Base-by-base conservation (phyloP, 768 basidiomycete species). In the Pulveroboletus ravenelii region DNA sequence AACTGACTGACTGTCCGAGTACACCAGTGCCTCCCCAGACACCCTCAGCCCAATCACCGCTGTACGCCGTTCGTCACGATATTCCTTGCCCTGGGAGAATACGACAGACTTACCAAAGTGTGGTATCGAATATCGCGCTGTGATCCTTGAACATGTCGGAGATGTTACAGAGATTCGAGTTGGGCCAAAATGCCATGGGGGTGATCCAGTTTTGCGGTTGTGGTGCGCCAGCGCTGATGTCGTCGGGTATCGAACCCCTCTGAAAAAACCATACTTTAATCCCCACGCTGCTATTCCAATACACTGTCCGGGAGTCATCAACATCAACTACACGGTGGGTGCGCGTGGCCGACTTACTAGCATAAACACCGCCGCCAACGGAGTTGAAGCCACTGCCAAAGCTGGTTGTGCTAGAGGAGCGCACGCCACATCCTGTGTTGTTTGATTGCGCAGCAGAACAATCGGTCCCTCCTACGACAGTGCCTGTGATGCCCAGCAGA, bases 371-470 rank as follows among this genome's bases (percentile, higher is more conserved):
- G 40, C 93, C 93, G 10, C 82, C 81, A 57, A 78, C 84, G n/a
- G 63, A 66, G 67, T 97, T 97, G 74, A 94, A 97, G 12, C 74
- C 81, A n/a, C 76, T 67, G n/a, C 93, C 93, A 62, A 88, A 95
- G 2, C 85, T 84, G 51, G 79, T 82, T 46, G 67, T 70, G 45
- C 74, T 72, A 30, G 66, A 64, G 9, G 84, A 79, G 10, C 85
- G 82, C 35, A 87, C 75, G 9, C 93, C 93, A 65, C 93, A 97
- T 18, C 92, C 91, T 61, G 82, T 74, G 53, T 91, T 89, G 17
- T 76, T 76, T 5, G 85, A 86, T n/a, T 80, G 76, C 23, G 73
- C 63, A 23, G 82, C 87, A 41, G 83, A 80, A 58, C 89, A 90
- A 65, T 91, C 77, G 3, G 81, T 85, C 47, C 81, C 81, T 31